Evolutionary conservation across 208 protist species (phyloP).

Genomic region (Strigomonas culicis): DNA sequence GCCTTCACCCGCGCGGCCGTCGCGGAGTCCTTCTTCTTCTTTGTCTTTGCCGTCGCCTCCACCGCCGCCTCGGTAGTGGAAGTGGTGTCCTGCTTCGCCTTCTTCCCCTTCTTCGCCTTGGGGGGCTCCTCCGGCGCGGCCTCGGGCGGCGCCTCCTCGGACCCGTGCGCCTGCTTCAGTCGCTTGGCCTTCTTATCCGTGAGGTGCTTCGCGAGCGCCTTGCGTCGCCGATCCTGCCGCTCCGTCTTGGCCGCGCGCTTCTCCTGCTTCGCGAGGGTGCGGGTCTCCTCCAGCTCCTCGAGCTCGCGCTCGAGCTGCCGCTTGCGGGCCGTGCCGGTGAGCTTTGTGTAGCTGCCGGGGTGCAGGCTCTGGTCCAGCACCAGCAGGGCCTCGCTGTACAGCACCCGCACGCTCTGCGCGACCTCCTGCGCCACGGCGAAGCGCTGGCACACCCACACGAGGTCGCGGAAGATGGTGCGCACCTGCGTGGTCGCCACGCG

Average conservation of each 20-base stretch:
- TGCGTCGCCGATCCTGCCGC: neutral
- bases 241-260: conserved; percentile 32
- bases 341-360: conserved; percentile 35
- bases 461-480: conserved; percentile 31
- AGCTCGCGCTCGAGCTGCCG: conserved; percentile 72
- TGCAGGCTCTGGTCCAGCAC: conserved; percentile 64
- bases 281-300: conserved; percentile 68
- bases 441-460: conserved; percentile 52
- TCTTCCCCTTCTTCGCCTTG: neutral
- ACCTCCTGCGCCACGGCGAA: conserved; percentile 61
- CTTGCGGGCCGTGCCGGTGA: conserved; percentile 45
- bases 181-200: conserved; percentile 8
- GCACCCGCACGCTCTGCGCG: conserved; percentile 55
- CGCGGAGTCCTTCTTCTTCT: conserved; percentile 9
- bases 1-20: neutral
- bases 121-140: conserved; percentile 23
- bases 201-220: neutral
- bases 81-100: conserved; percentile 19
- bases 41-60: conserved; percentile 32
- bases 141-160: conserved; percentile 18
- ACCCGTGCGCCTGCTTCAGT: conserved; percentile 31
- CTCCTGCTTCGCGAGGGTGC: conserved; percentile 49
- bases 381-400: conserved; percentile 82
- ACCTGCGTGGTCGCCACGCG: conserved; percentile 22
- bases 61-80: conserved; percentile 15